Evolutionary conservation across 140 eudicot species (phyloP), one percentile per base, ranked within the genome.

Genomic region (Flaveria floridana): DNA sequence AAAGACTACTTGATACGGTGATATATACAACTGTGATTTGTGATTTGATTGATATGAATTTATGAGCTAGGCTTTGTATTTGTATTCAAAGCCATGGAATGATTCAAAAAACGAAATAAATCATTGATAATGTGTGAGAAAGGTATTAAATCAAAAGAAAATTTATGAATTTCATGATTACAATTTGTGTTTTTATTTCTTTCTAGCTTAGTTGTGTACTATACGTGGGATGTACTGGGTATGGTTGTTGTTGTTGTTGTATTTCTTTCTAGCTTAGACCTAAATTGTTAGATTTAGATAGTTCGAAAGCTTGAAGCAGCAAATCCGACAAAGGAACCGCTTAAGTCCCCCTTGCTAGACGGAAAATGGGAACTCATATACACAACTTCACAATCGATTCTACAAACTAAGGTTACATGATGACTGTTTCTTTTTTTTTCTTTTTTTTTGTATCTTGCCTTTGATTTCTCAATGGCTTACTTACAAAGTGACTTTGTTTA

Each of bases 291-390:
- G 75, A 67, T 80, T 78, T 78, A 93, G 98, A 85, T 93, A 81
- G 87, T 87, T 73, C 84, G 81, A 28, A 89, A 86, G 75, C 87
- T 89, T 20, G 98, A 92, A 86, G 95, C 96, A 65, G 92, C 84
- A 9, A 92, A 89, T 83, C 92, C 96, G 10, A 92, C 96, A 15
- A 93, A 85, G 78, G 88, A 78, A 77, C 96, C 98, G 1, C 86
- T 92, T 53, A 84, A 92, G 82, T 86, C 98, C 57, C 76, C 83
- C 67, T 81, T 88, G 19, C 85, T 93, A 57, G 76, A 86, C 70
- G 98, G 97, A 44, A 93, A 93, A 79, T 93, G 98, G 98, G 97
- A 93, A 68, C 98, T 93, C 70, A 59, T 93, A 26, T 93, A 93
- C 89, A 93, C 98, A 7, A 93, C 98, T 70, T 90, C 98, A 3